Base-by-base conservation (phyloP, 495 filamentous ascomycete genomes). In the Annulohypoxylon bovei region DNA sequence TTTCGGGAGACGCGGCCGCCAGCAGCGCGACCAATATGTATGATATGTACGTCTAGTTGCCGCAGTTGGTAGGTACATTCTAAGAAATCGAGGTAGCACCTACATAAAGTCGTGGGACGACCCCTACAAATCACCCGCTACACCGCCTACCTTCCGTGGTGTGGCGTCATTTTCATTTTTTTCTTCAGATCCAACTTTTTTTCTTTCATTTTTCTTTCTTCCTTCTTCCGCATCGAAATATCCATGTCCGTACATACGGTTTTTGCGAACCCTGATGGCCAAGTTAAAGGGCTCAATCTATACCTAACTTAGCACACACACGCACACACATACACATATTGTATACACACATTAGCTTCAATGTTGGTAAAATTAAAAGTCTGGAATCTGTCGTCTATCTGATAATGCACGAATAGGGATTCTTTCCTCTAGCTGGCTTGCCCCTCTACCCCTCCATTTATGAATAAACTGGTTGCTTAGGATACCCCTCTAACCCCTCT, bases 321-420 rank as follows among this genome's bases (percentile, higher is more conserved):
- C 9, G 5, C 27, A 40, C 53, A 55, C 30, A 58, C 9, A 39
- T 20, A 6, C 39, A 50, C 30, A 65, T 12, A 35, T 59, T 55
- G 32, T 18, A 35, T n/a, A 40, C 2, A 58, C 0, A 39, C 22
- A 20, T 22, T 4, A 62, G 35, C 22, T 20, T 22, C 28, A 47
- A 27, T 46, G 56, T 62, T 68, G 35, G 50, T 28, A 32, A 62
- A 68, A 57, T 14, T 16, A 30, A 18, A 27, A 28, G 18, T 22
- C 14, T 32, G 42, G 23, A 40, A 42, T 7, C 20, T 35, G 25
- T 27, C 46, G 53, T 54, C 12, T 53, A 54, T 42, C 37, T 64
- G 25, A 62, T 52, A 71, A 58, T 71, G 52, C 32, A 66, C 70
- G 54, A 73, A 75, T 68, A 70, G 63, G 62, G 50, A 73, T 9